phyloP scores from a whole-genome alignment of 225 moss, liverwort and hornwort species.

The Ulota crispa region DNA sequence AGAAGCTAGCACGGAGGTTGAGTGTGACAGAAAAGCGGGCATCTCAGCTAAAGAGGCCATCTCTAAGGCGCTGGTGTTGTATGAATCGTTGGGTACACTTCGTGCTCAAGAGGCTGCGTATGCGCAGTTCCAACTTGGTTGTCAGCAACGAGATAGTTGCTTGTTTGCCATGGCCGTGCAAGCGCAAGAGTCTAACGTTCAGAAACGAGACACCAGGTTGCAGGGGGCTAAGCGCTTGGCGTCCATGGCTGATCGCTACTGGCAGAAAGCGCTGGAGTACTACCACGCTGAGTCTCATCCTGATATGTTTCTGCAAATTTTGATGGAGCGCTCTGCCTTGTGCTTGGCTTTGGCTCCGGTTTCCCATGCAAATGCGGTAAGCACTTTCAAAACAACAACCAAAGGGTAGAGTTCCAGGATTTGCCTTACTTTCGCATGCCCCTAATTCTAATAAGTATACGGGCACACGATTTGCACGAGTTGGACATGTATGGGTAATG shows the following conservation, averaged over 20 bases:
- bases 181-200: slow-evolving; percentile 49
- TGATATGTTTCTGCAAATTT: slow-evolving; percentile 87
- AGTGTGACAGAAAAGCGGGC: slow-evolving; percentile 32
- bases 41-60: slow-evolving; percentile 88
- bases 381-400: slow-evolving; percentile 4
- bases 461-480: too few species aligned
- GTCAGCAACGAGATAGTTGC: slow-evolving; percentile 83
- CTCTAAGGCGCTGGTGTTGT: slow-evolving; percentile 84
- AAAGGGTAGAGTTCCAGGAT: background rate
- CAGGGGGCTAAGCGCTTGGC: slow-evolving; percentile 75
- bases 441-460: background rate
- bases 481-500: too few species aligned
- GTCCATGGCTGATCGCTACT: slow-evolving; percentile 85
- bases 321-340: slow-evolving; percentile 76
- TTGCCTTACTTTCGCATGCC: background rate
- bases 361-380: slow-evolving; percentile 66
- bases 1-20: slow-evolving; percentile 28
- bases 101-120: slow-evolving; percentile 91
- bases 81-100: slow-evolving; percentile 77
- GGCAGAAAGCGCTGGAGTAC: slow-evolving; percentile 80
- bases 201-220: slow-evolving; percentile 66
- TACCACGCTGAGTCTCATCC: slow-evolving; percentile 76
- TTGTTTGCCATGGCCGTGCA: slow-evolving; percentile 50
- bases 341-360: slow-evolving; percentile 64
- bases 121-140: slow-evolving; percentile 89